Percentiles rank a stretch among this genome's conserved stretches.
Evolutionary conservation across 208 protist species (phyloP).

Genomic region (Wallacemonas sp.): DNA sequence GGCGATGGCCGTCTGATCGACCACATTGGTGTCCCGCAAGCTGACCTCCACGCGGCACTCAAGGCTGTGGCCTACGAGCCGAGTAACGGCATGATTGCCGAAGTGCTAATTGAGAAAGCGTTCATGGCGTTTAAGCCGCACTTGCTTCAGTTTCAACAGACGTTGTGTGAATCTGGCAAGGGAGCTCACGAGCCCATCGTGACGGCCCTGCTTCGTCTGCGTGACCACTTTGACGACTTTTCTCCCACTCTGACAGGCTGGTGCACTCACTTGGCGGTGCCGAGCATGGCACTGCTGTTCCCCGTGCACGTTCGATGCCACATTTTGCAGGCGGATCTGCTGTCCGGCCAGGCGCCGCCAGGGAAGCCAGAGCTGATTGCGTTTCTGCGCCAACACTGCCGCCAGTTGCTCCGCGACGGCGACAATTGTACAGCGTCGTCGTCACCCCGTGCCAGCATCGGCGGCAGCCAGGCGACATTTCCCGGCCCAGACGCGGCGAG

Average conservation of each 20-base stretch:
- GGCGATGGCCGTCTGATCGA: constrained; percentile 13
- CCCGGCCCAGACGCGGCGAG: neutral
- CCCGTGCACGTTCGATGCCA: constrained; percentile 55
- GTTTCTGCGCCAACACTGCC: constrained; percentile 51
- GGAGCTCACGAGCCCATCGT: no score
- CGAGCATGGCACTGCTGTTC: constrained; percentile 33
- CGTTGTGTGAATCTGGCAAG: neutral
- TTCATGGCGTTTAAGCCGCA: constrained; percentile 18
- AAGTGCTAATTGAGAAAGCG: constrained; percentile 22
- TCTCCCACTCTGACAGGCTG: constrained; percentile 39
- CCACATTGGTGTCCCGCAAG: neutral
- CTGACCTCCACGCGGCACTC: constrained; percentile 23
- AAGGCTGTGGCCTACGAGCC: constrained; percentile 19
- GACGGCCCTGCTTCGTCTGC: neutral
- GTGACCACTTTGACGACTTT: constrained; percentile 1
- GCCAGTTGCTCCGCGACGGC: constrained; percentile 15
- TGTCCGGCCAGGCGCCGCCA: constrained; percentile 55
- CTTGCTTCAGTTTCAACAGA: constrained; percentile 23
- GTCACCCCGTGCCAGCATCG: no score
- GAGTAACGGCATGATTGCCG: constrained; percentile 17
- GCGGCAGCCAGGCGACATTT: no score
- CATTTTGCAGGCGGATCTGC: constrained; percentile 60
- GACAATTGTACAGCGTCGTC: neutral
- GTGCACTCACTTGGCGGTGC: constrained; percentile 39
- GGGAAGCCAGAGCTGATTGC: constrained; percentile 44